A percentile compares a stretch with the other conserved stretches of the same genome.
phyloP scores from a whole-genome alignment of 768 basidiomycete genomes.

The Lactifluus subvellereus region DNA sequence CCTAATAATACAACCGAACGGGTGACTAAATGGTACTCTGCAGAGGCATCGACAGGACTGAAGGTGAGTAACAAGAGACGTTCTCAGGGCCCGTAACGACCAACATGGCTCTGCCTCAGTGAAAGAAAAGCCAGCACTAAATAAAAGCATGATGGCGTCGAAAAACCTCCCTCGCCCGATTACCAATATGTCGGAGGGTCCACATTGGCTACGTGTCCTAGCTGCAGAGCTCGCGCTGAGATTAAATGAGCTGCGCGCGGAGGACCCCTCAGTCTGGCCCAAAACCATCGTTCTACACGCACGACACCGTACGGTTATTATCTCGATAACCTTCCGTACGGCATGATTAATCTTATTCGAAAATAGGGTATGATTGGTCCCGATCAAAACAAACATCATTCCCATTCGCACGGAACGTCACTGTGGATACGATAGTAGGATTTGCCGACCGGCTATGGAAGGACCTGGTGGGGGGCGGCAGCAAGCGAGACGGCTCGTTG shows the following conservation, averaged over 20 bases:
- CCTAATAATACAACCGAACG: not conserved
- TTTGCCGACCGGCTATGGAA: constrained; percentile 82
- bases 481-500: constrained; percentile 30
- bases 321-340: not conserved
- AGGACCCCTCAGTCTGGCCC: constrained; percentile 78
- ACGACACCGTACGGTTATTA: constrained; percentile 49
- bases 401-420: constrained; percentile 70
- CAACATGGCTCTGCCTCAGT: constrained; percentile 43
- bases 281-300: constrained; percentile 81
- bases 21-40: not conserved
- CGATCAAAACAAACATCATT: constrained; percentile 79
- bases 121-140: constrained; percentile 71
- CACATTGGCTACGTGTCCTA: constrained; percentile 88
- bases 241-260: constrained; percentile 73
- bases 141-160: constrained; percentile 94
- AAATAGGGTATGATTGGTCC: constrained; percentile 12
- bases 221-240: constrained; percentile 86
- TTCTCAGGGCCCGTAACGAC: not conserved
- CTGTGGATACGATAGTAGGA: constrained; percentile 68
- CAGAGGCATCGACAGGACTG: constrained; percentile 81
- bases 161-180: constrained; percentile 87
- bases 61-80: constrained; percentile 47
- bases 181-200: constrained; percentile 64
- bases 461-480: constrained; percentile 57
- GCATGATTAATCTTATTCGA: not conserved